Conservation (phyloP, 768 basidiomycete genomes). For the Jaapia argillacea region DNA sequence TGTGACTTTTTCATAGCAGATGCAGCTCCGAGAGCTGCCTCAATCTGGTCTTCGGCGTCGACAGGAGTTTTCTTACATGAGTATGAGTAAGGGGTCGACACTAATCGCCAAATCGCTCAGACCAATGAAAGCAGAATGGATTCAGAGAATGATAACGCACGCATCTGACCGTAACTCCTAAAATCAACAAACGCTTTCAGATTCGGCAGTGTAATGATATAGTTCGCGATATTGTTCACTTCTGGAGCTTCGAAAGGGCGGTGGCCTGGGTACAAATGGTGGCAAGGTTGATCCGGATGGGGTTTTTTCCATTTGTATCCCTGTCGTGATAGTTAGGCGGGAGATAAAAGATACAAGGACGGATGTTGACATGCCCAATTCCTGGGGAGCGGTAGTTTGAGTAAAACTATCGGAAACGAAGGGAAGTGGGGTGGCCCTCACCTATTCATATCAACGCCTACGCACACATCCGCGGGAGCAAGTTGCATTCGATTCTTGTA, state of each 20-base stretch:
- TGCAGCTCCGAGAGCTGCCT: constrained; percentile 58
- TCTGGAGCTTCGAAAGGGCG: constrained; percentile 72
- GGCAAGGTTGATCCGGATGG: constrained; percentile 44
- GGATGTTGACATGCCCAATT: constrained; percentile 68
- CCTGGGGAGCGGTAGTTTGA: constrained; percentile 21
- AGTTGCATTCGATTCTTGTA: constrained; percentile 12
- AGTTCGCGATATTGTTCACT: constrained; percentile 65
- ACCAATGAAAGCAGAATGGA: too few relatives aligned
- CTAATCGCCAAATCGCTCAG: too few relatives aligned
- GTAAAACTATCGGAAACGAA: not conserved
- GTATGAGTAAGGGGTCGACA: constrained; percentile 73
- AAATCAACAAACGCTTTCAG: constrained; percentile 64
- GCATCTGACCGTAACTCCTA: constrained; percentile 76
- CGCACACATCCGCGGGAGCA: constrained; percentile 38
- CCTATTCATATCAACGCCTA: constrained; percentile 76
- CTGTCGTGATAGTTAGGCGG: constrained; percentile 21
- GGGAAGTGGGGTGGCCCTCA: constrained; percentile 17
- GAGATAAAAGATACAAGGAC: constrained; percentile 4
- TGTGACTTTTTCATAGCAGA: constrained; percentile 44
- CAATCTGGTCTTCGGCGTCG: constrained; percentile 68
- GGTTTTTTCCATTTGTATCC: constrained; percentile 54
- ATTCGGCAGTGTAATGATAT: constrained; percentile 39
- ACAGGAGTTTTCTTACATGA: constrained; percentile 51
- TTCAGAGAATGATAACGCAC: too few relatives aligned
- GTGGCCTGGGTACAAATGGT: constrained; percentile 67